phyloP scores from a whole-genome alignment of 805 yeast species.

The Lipomyces yamanashiensis region DNA sequence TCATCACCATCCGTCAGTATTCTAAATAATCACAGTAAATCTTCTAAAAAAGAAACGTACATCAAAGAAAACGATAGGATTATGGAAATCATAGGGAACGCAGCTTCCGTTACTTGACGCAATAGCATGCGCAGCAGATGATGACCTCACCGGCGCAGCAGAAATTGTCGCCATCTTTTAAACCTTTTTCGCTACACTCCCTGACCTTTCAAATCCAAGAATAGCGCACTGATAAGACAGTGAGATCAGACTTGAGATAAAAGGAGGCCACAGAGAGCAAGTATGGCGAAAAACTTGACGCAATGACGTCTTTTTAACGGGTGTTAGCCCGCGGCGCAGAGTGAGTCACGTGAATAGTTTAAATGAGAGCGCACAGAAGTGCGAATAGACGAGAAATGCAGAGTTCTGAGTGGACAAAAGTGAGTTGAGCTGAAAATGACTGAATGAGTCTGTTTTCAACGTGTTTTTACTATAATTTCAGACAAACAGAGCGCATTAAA shows the following conservation, averaged over 20 bases:
- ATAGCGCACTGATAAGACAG: background rate
- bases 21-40: conserved; percentile 26
- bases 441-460: too few species aligned
- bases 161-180: conserved; percentile 19
- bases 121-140: conserved; percentile 12
- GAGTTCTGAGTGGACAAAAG: too few species aligned
- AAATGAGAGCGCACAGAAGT: too few species aligned
- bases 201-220: too few species aligned
- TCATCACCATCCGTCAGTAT: background rate
- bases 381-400: too few species aligned
- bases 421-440: too few species aligned
- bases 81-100: conserved; percentile 34
- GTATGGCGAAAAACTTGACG: background rate
- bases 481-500: too few species aligned
- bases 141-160: conserved; percentile 10
- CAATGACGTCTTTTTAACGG: background rate
- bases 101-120: background rate
- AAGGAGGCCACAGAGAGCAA: background rate
- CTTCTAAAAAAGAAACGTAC: conserved; percentile 33
- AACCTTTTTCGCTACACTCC: too few species aligned
- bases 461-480: too few species aligned
- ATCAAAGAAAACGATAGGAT: conserved; percentile 52
- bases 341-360: too few species aligned
- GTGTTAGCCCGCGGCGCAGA: background rate
- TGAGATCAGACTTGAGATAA: too few species aligned